These are phyloP conservation scores for Podaxis sp. DNA, from an alignment of 768 basidiomycete species.

Conservation along the genomic window DNA sequence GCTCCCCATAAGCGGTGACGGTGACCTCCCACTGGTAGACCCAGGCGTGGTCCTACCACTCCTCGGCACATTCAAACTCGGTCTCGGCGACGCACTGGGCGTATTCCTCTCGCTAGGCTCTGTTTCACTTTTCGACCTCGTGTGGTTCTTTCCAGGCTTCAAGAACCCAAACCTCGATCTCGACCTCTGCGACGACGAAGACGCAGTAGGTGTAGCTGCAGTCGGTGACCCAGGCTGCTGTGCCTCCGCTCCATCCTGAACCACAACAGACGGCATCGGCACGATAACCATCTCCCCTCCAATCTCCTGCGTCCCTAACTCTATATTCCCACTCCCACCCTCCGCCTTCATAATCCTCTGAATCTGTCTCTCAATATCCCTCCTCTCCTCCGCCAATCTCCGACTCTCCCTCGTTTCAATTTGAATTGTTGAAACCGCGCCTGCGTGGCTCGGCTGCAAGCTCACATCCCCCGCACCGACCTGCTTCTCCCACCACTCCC, in stretches of 20 bases:
- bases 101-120: constrained; percentile 20
- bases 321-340: constrained; percentile 21
- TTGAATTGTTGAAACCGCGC: constrained; percentile 23
- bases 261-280: neutral
- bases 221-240: neutral
- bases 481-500: constrained; percentile 77
- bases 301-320: constrained; percentile 19
- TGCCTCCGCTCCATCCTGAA: neutral
- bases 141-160: constrained; percentile 40
- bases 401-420: constrained; percentile 22
- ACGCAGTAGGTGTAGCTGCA: neutral
- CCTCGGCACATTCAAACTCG: constrained; percentile 35
- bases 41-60: constrained; percentile 26
- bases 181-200: constrained; percentile 11
- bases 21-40: constrained; percentile 11
- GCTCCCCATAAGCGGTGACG: constrained; percentile 9
- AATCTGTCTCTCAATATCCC: constrained; percentile 23
- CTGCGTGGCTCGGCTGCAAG: constrained; percentile 15
- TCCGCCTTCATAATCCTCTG: constrained; percentile 24
- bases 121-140: constrained; percentile 40
- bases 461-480: constrained; percentile 70
- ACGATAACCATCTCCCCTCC: neutral
- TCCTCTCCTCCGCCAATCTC: constrained; percentile 16
- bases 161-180: constrained; percentile 45
- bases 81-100: constrained; percentile 24